Evolutionary conservation across 106 monocot species (phyloP).

Genomic region (Platanthera guangdongensis): DNA sequence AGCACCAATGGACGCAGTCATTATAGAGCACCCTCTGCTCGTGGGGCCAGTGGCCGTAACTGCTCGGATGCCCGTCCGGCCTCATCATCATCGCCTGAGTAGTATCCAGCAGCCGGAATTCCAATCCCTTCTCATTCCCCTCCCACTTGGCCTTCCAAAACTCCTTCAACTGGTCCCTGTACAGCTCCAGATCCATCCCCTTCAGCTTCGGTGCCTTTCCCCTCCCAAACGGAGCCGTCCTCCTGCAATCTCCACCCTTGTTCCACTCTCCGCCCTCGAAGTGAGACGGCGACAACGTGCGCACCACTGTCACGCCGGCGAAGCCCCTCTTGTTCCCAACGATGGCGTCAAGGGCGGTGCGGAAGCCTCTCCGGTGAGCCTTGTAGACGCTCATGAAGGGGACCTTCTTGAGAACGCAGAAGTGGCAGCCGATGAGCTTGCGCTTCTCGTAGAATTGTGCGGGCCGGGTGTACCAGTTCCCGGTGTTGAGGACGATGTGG

Average conservation of each 20-base stretch:
- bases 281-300: constrained; percentile 39
- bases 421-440: constrained; percentile 30
- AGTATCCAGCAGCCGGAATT: constrained; percentile 35
- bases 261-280: constrained; percentile 48
- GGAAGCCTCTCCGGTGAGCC: constrained; percentile 28
- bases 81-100: constrained; percentile 35
- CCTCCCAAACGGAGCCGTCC: constrained; percentile 22
- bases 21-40: constrained; percentile 30
- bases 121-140: constrained; percentile 23
- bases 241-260: constrained; percentile 38
- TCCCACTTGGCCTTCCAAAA: constrained; percentile 26
- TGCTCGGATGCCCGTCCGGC: constrained; percentile 59
- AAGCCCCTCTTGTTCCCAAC: neutral
- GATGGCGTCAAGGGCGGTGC: constrained; percentile 29
- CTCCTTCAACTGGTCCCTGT: constrained; percentile 33
- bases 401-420: constrained; percentile 9
- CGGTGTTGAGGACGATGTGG: constrained; percentile 36
- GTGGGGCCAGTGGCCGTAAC: constrained; percentile 38
- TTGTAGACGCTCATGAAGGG: constrained; percentile 19
- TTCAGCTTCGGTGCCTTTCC: constrained; percentile 18
- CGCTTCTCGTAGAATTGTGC: constrained; percentile 23
- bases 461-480: constrained; percentile 58
- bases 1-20: constrained; percentile 75
- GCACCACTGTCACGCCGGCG: constrained; percentile 17
- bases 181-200: constrained; percentile 20